Base-by-base conservation (phyloP, 176 grass and related monocot species). In the Hordeum marinum region DNA sequence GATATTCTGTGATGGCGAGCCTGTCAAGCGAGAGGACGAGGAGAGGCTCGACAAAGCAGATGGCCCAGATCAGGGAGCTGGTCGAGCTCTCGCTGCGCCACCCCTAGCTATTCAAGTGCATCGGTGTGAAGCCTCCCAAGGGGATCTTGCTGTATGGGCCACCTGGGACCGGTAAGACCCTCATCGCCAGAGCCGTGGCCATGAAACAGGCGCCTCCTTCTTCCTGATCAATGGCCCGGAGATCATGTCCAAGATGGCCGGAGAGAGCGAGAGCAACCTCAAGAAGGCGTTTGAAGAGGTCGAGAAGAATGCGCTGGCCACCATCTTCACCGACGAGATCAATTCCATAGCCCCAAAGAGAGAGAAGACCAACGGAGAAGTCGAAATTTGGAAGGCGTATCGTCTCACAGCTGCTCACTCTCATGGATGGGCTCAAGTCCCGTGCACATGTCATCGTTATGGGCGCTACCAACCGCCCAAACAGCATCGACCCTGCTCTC, bases 231-330 rank as follows among this genome's bases (percentile, higher is more conserved):
- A 54, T 20, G 50, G 50, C 50, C 50, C 50, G 17, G 50, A 54
- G 50, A 54, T 54, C 17, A 54, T 54, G 50, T 54, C 50, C 1
- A 54, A 54, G 48, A 80, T 95, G 55, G 90, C 94, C 68, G 94
- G 94, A 81, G 94, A 95, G 63, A 93, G 88, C 65, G 94, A 95
- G 60, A 93, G 86, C 65, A 95, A 95, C 76, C 87, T 95, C 79
- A 90, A 91, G 21, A 93, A 92, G 81, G 94, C 90, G 11, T 95
- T 95, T 76, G 94, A 95, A 84, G 94, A 95, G 83, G 94, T 91
- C 27, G 94, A 92, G 86, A 93, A 92, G 59, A 93, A 92, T 87
- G 94, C 94, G 12, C 94, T 91, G 39, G 88, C 94, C 3, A 95
- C 93, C 66, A 95, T 95, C 65, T 93, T 93, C 77, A 93, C 93